Evolutionary conservation across 306 rosid genomes (phyloP), one percentile per base, ranked within the genome.

Genomic region (Prunus padus): DNA sequence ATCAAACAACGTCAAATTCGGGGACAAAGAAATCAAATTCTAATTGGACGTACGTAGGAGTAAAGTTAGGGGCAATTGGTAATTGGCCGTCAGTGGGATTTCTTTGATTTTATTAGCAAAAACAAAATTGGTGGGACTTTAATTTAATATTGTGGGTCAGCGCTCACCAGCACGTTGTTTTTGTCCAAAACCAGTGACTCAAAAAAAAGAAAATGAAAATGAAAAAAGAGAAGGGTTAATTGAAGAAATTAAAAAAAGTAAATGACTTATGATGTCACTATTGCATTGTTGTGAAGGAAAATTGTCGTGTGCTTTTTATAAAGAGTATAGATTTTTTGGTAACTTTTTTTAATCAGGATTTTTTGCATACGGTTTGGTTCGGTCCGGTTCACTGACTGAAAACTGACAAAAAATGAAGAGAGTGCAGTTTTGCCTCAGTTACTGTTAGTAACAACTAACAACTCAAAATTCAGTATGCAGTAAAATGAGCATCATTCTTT

Each of bases 121-220:
- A 37, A 14, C 4, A 15, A 37, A 67, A 44, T 19, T n/a, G 8
- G 16, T 33, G 25, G 47, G 68, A 37, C 28, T 72, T 33, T 64
- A 31, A 51, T 50, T 19, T 4, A 51, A 14, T 42, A 3, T 3
- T 54, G 65, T 33, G 52, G 44, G 66, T 28, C 44, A 64, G 5
- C 31, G 12, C 12, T 2, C 33, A 25, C 15, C 72, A 65, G 71
- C 76, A 67, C 79, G 8, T 59, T 49, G 83, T 23, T 73, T 79
- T 79, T 51, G 75, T 7, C 51, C 71, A 49, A 77, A 70, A 70
- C 50, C 72, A 40, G 72, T 42, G 55, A 69, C 79, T 59, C 15
- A 4, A 51, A 16, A 51, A 55, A 20, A 20, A 54, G 4, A 11
- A n/a, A 71, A 54, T 12, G 6, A 14, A 7, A 5, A 4, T 4